Evolutionary conservation across 1,284 basidiomycete species (phyloP), one percentile per base, ranked within the genome.

Genomic region (Sparassis latifolia): DNA sequence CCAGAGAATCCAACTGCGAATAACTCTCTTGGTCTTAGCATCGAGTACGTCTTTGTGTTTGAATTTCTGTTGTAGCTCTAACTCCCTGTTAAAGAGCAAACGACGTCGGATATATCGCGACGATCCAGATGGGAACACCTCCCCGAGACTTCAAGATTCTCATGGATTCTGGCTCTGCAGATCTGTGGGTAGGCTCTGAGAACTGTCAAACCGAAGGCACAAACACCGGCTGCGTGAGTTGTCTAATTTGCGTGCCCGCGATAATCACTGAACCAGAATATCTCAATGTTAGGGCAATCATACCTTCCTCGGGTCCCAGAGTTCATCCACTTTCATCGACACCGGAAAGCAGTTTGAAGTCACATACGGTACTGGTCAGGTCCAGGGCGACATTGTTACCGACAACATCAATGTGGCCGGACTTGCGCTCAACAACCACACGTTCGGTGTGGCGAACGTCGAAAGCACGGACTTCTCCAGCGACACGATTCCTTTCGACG

Each of bases 121-220:
- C 78, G 30, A 66, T 94, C 33, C 78, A 86, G 64, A 79, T 94
- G 55, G 91, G 91, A 38, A 88, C 84, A 2, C 87, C 87, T n/a
- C 78, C 86, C 2, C 72, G 67, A 41, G 68, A 82, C 58, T 94
- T 89, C 69, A 72, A 76, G 33, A 67, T 95, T 61, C 76, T 94
- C 46, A 84, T 91, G 82, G 92, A 95, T 69, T 88, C 87, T 30
- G 92, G 92, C 33, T 90, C 85, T 5, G 84, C 89, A 10, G 92
- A 95, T 65, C 74, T 90, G 39, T 95, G 92, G 89, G 82, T 89
- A 20, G 82, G 82, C 7, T 71, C 74, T 5, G 79, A 84, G 60
- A 65, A 66, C 42, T 88, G 84, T 63, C 61, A 66, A 51, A 76
- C 68, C n/a, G 45, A 58, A 40, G 57, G 46, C n/a, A 79, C 77